Base-by-base conservation (phyloP, 2,329 filamentous ascomycete species). In the Verticillium nubilum region DNA sequence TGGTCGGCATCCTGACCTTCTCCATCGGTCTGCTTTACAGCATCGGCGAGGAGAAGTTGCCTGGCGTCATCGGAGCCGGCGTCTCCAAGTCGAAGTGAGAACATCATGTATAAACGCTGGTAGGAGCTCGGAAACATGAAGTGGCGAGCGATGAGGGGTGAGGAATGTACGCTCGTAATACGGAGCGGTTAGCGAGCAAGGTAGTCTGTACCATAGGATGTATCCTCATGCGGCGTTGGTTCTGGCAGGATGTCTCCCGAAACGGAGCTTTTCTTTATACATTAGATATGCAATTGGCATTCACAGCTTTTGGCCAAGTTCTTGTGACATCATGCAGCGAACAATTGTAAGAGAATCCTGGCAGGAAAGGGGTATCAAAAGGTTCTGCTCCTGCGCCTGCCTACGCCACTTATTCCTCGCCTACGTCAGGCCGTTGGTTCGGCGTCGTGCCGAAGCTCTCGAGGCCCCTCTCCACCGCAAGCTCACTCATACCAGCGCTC, bases 21-120 rank as follows among this genome's bases (percentile, higher is more conserved):
- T 86, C 86, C 12, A 87, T 98, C 66, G 86, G 88, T 5, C 78
- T 96, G 80, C 74, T 99, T 58, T 95, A 89, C 74, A 87, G 80
- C 63, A 90, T 98, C 68, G 95, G 94, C 33, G 85, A 90, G 72
- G 87, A 96, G 78, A 89, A 92, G 75, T 80, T 98, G 64, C 95
- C 95, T 0, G 92, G 92, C 67, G 94, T 99, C 9, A 93, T 99
- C 73, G 92, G 92, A n/a, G 95, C 95, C 54, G 95, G 95, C 64
- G 94, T 99, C 37, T 90, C 89, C 64, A 85, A 86, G 60, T 81
- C 87, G 33, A 92, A 88, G 74, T 85, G 78, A 69, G 33, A 31
- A 4, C n/a, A 54, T 37, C 28, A 27, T 61, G 17, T 19, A 25
- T 42, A 52, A 28, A n/a, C 26, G 35, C 33, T 37, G 31, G 19